Evolutionary conservation across 2,329 filamentous ascomycete species (phyloP).

Genomic region (Neopestalotiopsis clavispora): DNA sequence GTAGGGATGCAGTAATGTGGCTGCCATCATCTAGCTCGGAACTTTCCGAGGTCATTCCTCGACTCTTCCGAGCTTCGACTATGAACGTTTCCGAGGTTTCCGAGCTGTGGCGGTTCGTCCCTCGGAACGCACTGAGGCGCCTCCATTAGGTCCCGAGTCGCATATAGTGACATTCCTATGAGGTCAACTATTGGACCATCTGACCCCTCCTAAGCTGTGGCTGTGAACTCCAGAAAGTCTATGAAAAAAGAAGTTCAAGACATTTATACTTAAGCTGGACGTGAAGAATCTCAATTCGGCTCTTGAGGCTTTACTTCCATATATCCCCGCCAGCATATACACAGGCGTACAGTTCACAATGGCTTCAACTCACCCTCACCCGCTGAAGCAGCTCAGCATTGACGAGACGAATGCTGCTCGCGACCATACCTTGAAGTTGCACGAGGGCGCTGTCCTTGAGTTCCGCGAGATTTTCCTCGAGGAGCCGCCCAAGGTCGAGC

Average conservation of each 20-base stretch:
- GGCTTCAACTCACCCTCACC: background rate
- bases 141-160: background rate
- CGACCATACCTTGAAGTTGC: background rate
- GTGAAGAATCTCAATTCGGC: background rate
- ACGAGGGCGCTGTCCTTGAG: conserved; percentile 4
- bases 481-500: conserved; percentile 8
- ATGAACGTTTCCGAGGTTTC: background rate
- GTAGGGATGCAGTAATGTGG: conserved; percentile 5
- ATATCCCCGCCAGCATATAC: background rate
- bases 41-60: background rate
- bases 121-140: conserved; percentile 3
- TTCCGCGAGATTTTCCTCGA: conserved; percentile 12
- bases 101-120: background rate
- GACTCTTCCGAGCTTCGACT: background rate
- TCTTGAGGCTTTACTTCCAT: background rate
- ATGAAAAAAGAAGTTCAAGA: background rate
- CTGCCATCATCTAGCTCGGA: background rate
- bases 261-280: background rate
- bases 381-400: conserved; percentile 11
- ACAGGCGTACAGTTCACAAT: background rate
- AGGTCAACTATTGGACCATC: background rate
- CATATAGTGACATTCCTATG: background rate
- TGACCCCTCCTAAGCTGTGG: background rate
- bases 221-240: background rate
- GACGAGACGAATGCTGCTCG: conserved; percentile 9